Evolutionary conservation across 768 basidiomycete genomes (phyloP).

Genomic region (Russula foetens): DNA sequence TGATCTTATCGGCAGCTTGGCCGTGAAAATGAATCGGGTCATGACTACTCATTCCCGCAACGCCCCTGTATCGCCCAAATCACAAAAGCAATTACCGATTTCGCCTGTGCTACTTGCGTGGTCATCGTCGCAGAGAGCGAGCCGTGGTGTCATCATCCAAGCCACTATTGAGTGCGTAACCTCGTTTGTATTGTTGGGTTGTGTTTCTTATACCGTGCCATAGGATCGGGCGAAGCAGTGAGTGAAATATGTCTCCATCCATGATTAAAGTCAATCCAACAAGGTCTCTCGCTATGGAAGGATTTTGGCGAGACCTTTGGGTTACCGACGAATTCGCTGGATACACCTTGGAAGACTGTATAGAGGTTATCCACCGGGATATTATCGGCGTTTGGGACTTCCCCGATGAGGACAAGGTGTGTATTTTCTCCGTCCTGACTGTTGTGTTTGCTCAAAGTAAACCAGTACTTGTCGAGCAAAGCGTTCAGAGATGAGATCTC

Average conservation of each 20-base stretch:
- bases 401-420: too few relatives aligned
- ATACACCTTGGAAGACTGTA: too few relatives aligned
- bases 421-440: too few relatives aligned
- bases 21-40: background rate
- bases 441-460: too few relatives aligned
- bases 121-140: slow-evolving; percentile 6
- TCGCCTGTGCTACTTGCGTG: background rate
- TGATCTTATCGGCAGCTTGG: background rate
- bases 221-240: slow-evolving; percentile 6
- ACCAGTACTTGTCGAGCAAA: too few relatives aligned
- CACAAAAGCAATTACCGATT: background rate
- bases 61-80: background rate
- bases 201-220: background rate
- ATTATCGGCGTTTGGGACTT: too few relatives aligned
- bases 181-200: background rate
- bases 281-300: background rate
- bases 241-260: background rate
- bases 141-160: background rate
- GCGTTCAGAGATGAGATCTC: too few relatives aligned
- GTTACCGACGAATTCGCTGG: too few relatives aligned
- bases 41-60: background rate
- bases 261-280: background rate
- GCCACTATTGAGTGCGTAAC: slow-evolving; percentile 2
- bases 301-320: too few relatives aligned
- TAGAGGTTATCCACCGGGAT: too few relatives aligned